These are phyloP conservation scores for Ulota crispa DNA, from an alignment of 225 moss, liverwort and hornwort species.

Conservation along the genomic window DNA sequence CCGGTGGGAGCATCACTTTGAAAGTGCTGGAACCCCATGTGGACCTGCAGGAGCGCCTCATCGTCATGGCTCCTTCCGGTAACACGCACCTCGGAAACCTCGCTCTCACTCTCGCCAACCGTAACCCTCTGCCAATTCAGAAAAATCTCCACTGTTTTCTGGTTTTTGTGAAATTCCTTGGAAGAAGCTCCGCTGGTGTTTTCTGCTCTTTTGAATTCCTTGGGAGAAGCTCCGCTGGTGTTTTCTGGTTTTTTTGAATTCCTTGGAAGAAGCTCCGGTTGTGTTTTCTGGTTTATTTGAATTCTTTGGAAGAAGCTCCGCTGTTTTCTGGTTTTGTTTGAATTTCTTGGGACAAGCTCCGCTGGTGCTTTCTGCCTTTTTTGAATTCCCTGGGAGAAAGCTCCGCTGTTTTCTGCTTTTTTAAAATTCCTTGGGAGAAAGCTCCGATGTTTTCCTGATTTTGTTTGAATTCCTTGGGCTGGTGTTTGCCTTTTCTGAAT, in stretches of 20 bases:
- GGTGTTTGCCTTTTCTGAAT: too few species aligned
- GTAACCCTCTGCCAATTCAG: too few species aligned
- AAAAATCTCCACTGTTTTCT: too few species aligned
- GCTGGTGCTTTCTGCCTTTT: neutral
- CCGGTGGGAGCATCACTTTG: conserved; percentile 92
- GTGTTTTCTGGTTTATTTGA: neutral
- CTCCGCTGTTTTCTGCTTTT: neutral
- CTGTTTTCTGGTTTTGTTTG: neutral
- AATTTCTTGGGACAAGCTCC: neutral
- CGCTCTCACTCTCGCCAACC: too few species aligned
- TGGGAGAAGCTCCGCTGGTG: neutral
- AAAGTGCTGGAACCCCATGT: conserved; percentile 74
- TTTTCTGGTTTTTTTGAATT: neutral
- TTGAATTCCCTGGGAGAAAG: neutral
- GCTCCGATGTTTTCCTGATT: neutral
- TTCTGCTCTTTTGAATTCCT: neutral
- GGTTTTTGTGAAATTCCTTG: too few species aligned
- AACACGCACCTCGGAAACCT: neutral
- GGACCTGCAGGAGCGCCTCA: conserved; percentile 69
- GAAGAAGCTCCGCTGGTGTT: neutral
- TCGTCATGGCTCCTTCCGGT: conserved; percentile 99
- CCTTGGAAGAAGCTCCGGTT: neutral
- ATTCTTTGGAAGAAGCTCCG: neutral
- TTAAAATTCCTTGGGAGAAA: neutral
- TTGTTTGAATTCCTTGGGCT: neutral